Conservation (phyloP, 768 basidiomycete species). For the Pulveroboletus sp. region DNA sequence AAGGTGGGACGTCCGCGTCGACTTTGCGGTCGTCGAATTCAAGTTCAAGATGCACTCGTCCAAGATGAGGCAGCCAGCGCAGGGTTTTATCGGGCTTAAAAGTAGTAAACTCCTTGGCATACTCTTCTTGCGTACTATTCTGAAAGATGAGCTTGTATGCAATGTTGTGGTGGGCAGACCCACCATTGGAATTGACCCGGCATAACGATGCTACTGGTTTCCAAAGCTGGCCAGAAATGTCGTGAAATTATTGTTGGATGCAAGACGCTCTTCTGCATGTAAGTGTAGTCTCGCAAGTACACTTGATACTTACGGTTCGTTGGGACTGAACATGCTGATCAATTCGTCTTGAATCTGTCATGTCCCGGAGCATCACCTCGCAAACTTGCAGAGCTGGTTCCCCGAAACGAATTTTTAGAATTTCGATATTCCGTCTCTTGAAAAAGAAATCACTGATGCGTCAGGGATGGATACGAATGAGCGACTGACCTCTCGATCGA, state of each 20-base stretch:
- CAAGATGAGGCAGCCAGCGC: constrained; percentile 86
- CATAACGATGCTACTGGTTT: constrained; percentile 69
- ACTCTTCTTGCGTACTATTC: constrained; percentile 67
- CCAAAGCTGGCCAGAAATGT: constrained; percentile 92
- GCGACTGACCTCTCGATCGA: constrained; percentile 57
- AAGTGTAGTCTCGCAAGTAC: background rate
- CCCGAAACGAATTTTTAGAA: constrained; percentile 93
- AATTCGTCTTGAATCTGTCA: constrained; percentile 90
- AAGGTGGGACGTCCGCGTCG: constrained; percentile 72
- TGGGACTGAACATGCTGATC: constrained; percentile 86
- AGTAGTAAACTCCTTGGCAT: constrained; percentile 70
- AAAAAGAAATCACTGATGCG: constrained; percentile 5
- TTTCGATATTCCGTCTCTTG: constrained; percentile 89
- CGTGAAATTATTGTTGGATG: constrained; percentile 91
- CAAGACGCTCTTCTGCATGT: constrained; percentile 52
- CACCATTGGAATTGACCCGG: constrained; percentile 84
- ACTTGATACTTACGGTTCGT: constrained; percentile 47
- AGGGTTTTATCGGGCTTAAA: constrained; percentile 94
- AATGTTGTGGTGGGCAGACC: constrained; percentile 21
- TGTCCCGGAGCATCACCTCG: constrained; percentile 97
- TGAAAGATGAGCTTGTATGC: constrained; percentile 3
- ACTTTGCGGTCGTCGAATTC: constrained; percentile 80
- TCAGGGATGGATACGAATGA: background rate
- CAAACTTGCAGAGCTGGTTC: constrained; percentile 91
- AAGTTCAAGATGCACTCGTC: constrained; percentile 77